phyloP scores from a whole-genome alignment of 1,139 yeast genomes.

The Blastobotrys proliferans region DNA sequence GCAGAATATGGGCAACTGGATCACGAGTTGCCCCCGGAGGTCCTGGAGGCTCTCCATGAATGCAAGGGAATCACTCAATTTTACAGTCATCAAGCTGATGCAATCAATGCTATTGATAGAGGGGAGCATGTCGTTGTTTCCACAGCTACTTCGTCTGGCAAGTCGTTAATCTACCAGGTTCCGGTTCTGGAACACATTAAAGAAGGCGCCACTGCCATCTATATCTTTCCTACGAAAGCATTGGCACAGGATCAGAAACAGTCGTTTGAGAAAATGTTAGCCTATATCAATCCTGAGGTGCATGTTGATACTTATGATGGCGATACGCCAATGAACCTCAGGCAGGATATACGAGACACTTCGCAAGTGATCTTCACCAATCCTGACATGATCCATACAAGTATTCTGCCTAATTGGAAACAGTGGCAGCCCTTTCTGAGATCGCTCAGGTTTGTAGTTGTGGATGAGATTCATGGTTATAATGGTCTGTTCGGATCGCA shows the following conservation, averaged over 20 bases:
- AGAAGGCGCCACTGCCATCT: constrained; percentile 64
- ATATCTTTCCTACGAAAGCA: constrained; percentile 94
- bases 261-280: constrained; percentile 56
- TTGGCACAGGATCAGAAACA: constrained; percentile 93
- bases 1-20: constrained; percentile 44
- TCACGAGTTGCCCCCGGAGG: constrained; percentile 40
- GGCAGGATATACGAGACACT: constrained; percentile 51
- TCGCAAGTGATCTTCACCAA: constrained; percentile 86
- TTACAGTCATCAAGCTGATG: constrained; percentile 79
- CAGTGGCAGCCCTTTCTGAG: constrained; percentile 65
- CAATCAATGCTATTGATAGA: constrained; percentile 51
- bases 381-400: constrained; percentile 89
- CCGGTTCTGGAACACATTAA: constrained; percentile 59
- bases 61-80: constrained; percentile 47
- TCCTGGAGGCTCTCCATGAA: constrained; percentile 45
- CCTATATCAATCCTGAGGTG: constrained; percentile 31
- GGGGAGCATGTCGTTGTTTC: constrained; percentile 74
- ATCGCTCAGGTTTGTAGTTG: constrained; percentile 66
- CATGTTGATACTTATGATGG: constrained; percentile 86
- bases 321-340: constrained; percentile 62
- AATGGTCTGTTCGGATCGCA: constrained; percentile 90
- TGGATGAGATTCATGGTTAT: constrained; percentile 85
- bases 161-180: constrained; percentile 83
- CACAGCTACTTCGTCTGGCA: constrained; percentile 94
- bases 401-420: constrained; percentile 58